Conservation (phyloP, 2,329 filamentous ascomycete species). For the Colletotrichum camelliae region DNA sequence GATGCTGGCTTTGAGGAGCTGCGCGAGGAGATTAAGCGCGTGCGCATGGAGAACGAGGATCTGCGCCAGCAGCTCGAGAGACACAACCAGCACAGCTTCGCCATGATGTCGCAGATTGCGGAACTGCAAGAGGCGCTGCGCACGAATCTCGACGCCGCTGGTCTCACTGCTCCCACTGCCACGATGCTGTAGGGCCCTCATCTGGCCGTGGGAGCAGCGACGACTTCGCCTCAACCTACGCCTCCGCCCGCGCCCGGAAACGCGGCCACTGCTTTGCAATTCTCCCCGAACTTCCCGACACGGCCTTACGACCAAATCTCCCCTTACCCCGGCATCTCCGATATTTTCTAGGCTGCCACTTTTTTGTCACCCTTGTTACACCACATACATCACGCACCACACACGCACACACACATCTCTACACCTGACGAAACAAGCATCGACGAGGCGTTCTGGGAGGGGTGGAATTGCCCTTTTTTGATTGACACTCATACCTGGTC, state of each 20-base stretch:
- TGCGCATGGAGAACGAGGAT: slow-evolving; percentile 69
- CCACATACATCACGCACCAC: neutral
- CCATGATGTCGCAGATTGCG: slow-evolving; percentile 55
- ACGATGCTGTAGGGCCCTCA: slow-evolving; percentile 41
- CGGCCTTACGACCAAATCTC: slow-evolving; percentile 14
- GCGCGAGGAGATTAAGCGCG: slow-evolving; percentile 69
- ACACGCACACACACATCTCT: neutral
- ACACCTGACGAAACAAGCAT: slow-evolving; percentile 15
- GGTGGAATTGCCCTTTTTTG: neutral
- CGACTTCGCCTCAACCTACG: neutral
- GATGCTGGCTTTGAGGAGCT: slow-evolving; percentile 58
- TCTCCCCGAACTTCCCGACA: neutral
- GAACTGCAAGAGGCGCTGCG: slow-evolving; percentile 50
- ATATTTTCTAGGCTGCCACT: slow-evolving; percentile 1
- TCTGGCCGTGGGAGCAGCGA: slow-evolving; percentile 26
- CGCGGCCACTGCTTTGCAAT: neutral
- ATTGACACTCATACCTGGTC: neutral
- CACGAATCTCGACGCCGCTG: slow-evolving; percentile 27
- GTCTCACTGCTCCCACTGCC: slow-evolving; percentile 42
- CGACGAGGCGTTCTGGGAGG: slow-evolving; percentile 16
- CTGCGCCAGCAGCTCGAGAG: slow-evolving; percentile 55
- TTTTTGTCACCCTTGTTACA: neutral
- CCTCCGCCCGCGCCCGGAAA: neutral
- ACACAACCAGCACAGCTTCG: slow-evolving; percentile 50
- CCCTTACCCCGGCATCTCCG: slow-evolving; percentile 10